Evolutionary conservation across 2,329 filamentous ascomycete species (phyloP).

Genomic region (Monilinia polystroma): DNA sequence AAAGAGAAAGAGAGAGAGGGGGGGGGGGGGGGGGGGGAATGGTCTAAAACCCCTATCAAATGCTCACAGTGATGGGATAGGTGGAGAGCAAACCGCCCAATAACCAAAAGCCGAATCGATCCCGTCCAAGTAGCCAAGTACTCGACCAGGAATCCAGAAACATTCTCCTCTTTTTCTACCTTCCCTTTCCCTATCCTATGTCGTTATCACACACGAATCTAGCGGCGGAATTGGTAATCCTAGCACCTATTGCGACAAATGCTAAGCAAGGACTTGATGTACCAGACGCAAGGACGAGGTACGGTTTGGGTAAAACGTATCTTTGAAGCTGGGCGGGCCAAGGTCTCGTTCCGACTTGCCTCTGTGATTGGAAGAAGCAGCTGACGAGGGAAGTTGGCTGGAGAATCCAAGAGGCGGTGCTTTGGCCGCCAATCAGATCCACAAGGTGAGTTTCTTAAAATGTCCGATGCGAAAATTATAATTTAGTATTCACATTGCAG

Average conservation of each 20-base stretch:
- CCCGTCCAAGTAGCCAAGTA: not conserved
- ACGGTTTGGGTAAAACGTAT: slow-evolving; percentile 12
- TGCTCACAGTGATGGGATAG: not conserved
- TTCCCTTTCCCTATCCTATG: not conserved
- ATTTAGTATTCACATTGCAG: not conserved
- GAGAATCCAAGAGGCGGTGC: not conserved
- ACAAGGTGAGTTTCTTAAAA: not conserved
- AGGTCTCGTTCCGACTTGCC: not conserved
- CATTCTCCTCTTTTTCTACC: not conserved
- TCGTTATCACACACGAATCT: slow-evolving; percentile 10
- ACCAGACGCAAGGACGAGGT: slow-evolving; percentile 23
- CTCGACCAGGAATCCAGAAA: not conserved
- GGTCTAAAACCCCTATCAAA: not conserved
- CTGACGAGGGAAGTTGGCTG: slow-evolving; percentile 1
- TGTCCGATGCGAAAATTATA: slow-evolving; percentile 3
- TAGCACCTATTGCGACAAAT: slow-evolving; percentile 20
- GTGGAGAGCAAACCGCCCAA: not conserved
- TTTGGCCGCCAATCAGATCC: slow-evolving; percentile 17
- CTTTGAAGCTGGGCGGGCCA: slow-evolving; percentile 13
- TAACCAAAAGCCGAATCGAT: slow-evolving; percentile 9
- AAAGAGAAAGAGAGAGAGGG: not conserved
- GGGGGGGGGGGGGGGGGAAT: not conserved
- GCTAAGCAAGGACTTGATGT: slow-evolving; percentile 17
- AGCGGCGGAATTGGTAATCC: slow-evolving; percentile 1
- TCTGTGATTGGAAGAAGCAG: slow-evolving; percentile 11